A percentile compares a stretch with the other conserved stretches of the same genome.
phyloP scores from a whole-genome alignment of 2,329 filamentous ascomycete species.

The Exophiala spinifera region DNA sequence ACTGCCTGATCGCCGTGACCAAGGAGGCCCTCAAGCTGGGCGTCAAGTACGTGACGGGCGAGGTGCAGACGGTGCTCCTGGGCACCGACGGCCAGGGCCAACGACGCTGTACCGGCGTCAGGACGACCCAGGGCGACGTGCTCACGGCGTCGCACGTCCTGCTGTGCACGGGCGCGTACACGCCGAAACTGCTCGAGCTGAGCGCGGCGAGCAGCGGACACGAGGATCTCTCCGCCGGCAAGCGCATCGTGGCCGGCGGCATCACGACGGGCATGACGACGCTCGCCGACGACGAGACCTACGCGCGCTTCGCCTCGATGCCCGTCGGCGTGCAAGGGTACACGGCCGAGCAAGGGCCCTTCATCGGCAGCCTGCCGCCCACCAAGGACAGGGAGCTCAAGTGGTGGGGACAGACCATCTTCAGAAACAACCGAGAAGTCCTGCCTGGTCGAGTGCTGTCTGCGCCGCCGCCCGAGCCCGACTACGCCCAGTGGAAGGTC shows the following conservation, averaged over 20 bases:
- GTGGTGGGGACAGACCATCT: constrained; percentile 62
- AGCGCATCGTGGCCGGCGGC: constrained; percentile 47
- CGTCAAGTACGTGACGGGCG: constrained; percentile 57
- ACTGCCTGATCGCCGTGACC: constrained; percentile 55
- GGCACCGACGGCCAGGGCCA: no score
- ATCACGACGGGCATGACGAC: constrained; percentile 49
- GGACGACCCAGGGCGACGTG: constrained; percentile 28
- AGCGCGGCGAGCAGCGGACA: constrained; percentile 40
- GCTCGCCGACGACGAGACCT: constrained; percentile 39
- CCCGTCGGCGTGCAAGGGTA: constrained; percentile 48
- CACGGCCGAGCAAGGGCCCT: constrained; percentile 47
- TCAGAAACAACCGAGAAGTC: constrained; percentile 54
- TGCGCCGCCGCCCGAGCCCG: constrained; percentile 52
- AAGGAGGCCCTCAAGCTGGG: constrained; percentile 53
- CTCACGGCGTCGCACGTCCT: constrained; percentile 32
- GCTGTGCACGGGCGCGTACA: constrained; percentile 36
- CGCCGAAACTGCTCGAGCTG: constrained; percentile 40
- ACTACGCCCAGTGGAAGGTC: constrained; percentile 65
- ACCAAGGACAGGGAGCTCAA: constrained; percentile 45
- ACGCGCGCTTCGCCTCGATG: constrained; percentile 40
- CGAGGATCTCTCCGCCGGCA: constrained; percentile 50
- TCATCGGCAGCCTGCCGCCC: constrained; percentile 58
- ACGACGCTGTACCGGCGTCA: constrained; percentile 39
- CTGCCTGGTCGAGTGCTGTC: constrained; percentile 55
- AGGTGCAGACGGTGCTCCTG: constrained; percentile 50